These are phyloP conservation scores for Lepidopterella palustris DNA, from an alignment of 495 filamentous ascomycete genomes.

Conservation along the genomic window DNA sequence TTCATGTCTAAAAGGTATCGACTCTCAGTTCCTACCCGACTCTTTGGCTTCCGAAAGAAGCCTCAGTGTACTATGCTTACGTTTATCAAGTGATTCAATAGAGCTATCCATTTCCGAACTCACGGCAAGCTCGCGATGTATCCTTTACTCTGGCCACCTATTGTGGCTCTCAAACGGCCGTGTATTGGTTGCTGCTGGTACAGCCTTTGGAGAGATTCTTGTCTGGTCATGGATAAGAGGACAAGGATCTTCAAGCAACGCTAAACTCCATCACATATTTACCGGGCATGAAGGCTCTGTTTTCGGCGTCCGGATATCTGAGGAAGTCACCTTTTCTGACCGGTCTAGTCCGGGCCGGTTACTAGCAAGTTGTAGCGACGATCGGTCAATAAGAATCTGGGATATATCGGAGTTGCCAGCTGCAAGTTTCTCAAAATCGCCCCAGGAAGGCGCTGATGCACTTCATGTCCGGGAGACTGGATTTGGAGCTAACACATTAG, in stretches of 20 bases:
- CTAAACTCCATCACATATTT: slow-evolving; percentile 59
- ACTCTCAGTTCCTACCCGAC: background rate
- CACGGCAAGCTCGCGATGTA: slow-evolving; percentile 67
- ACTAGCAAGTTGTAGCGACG: slow-evolving; percentile 90
- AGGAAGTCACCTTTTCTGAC: slow-evolving; percentile 41
- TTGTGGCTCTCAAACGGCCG: slow-evolving; percentile 48
- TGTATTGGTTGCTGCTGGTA: slow-evolving; percentile 77
- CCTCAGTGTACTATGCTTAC: background rate
- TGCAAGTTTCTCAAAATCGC: slow-evolving; percentile 2
- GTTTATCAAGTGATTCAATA: background rate
- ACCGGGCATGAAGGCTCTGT: slow-evolving; percentile 90
- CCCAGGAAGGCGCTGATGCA: background rate
- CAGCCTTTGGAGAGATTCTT: slow-evolving; percentile 87
- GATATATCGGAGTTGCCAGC: slow-evolving; percentile 55
- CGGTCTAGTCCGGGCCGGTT: slow-evolving; percentile 45
- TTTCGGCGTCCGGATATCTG: slow-evolving; percentile 77
- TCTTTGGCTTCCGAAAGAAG: no score
- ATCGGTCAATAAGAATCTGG: slow-evolving; percentile 87
- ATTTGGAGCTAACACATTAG: background rate
- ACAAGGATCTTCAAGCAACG: background rate
- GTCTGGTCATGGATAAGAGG: slow-evolving; percentile 65
- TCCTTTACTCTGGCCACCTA: slow-evolving; percentile 80
- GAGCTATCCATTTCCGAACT: slow-evolving; percentile 31
- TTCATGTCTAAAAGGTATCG: slow-evolving; percentile 5
- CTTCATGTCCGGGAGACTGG: slow-evolving; percentile 42